These are phyloP conservation scores for Chaetomium sp. DNA, from an alignment of 2,329 filamentous ascomycete genomes.

Conservation along the genomic window DNA sequence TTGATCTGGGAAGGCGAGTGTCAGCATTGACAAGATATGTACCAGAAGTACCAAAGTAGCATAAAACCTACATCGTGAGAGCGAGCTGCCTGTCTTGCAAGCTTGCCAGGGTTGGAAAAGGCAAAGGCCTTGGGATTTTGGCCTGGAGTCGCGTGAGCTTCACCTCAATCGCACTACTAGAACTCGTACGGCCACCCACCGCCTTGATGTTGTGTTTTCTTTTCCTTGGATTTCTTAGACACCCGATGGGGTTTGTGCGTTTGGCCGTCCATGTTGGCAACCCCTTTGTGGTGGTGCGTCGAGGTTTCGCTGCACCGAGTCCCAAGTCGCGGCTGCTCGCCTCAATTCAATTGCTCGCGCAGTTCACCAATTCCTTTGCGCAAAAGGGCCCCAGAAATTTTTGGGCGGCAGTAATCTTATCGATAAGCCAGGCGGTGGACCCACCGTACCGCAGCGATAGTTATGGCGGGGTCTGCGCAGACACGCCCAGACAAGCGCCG, in stretches of 20 bases:
- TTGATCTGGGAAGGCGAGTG: conserved; percentile 55
- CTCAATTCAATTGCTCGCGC: conserved; percentile 6
- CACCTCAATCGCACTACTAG: background rate
- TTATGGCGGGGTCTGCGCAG: no score
- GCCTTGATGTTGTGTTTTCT: conserved; percentile 67
- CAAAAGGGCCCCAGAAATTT: conserved; percentile 22
- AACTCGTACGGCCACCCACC: conserved; percentile 32
- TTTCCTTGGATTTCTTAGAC: conserved; percentile 80
- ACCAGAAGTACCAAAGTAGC: background rate
- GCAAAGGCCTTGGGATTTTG: conserved; percentile 88
- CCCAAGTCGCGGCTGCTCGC: conserved; percentile 9
- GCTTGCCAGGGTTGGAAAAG: conserved; percentile 71
- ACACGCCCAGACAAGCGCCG: no score
- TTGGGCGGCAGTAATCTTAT: conserved; percentile 18
- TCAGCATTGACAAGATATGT: background rate
- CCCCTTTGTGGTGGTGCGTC: conserved; percentile 3
- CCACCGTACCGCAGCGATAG: no score
- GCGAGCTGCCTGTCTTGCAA: conserved; percentile 67
- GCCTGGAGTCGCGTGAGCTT: conserved; percentile 41
- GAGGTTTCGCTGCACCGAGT: conserved; percentile 9
- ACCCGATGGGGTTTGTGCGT: conserved; percentile 78
- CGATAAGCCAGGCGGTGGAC: conserved; percentile 11
- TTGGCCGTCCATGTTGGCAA: conserved; percentile 68
- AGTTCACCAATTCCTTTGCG: background rate
- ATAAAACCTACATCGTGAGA: conserved; percentile 57